Conservation (phyloP, 2,329 filamentous ascomycete species). For the Xylaria sp. region DNA sequence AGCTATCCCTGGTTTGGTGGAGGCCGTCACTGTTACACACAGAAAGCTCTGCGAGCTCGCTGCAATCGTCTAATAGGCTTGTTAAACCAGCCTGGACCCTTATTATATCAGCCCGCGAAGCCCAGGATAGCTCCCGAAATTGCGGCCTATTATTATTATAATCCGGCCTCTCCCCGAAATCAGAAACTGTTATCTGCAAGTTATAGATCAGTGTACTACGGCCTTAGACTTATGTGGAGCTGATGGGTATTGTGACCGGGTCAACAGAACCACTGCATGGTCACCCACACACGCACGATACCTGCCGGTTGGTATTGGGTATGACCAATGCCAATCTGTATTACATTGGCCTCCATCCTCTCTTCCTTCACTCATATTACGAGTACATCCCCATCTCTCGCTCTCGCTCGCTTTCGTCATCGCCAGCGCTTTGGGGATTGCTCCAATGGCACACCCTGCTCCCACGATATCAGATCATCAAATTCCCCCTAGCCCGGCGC, state of each 20-base stretch:
- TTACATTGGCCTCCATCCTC: constrained; percentile 16
- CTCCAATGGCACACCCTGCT: not conserved
- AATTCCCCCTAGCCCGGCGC: too few relatives aligned
- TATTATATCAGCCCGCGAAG: constrained; percentile 15
- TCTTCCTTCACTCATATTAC: too few relatives aligned
- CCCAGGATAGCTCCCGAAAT: constrained; percentile 25
- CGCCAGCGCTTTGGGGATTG: constrained; percentile 3
- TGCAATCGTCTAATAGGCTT: constrained; percentile 20
- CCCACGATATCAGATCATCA: too few relatives aligned
- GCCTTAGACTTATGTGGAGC: constrained; percentile 32
- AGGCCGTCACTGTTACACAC: constrained; percentile 16
- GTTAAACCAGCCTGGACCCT: constrained; percentile 18
- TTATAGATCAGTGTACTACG: constrained; percentile 24
- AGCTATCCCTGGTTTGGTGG: constrained; percentile 10
- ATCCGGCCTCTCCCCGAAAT: constrained; percentile 17
- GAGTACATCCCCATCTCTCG: not conserved
- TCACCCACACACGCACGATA: constrained; percentile 26
- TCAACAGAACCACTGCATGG: constrained; percentile 29
- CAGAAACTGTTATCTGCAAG: constrained; percentile 29
- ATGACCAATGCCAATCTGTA: constrained; percentile 26
- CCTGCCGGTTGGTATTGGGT: constrained; percentile 3
- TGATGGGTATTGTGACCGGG: constrained; percentile 26
- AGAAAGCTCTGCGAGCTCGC: constrained; percentile 14
- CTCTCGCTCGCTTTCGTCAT: not conserved
- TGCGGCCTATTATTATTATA: constrained; percentile 25